Evolutionary conservation across 352 stramenopile genomes (phyloP).

Genomic region (Pythium apleroticum): DNA sequence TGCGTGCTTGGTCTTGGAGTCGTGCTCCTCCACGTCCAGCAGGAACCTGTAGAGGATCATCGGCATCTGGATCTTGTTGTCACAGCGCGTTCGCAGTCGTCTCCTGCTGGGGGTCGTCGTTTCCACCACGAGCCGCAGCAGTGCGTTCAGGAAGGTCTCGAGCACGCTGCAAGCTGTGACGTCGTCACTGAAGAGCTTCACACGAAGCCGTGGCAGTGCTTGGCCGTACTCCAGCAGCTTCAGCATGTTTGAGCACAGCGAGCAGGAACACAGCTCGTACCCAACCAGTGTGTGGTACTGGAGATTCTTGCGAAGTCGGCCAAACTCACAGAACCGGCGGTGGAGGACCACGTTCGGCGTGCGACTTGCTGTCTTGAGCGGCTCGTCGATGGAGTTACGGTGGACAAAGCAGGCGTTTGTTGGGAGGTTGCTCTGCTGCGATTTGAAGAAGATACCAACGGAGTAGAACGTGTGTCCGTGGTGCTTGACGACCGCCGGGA

Average conservation of each 20-base stretch:
- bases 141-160: background rate
- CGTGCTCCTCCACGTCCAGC: background rate
- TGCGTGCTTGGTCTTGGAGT: background rate
- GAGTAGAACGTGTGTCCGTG: background rate
- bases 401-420: background rate
- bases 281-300: background rate
- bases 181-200: slow-evolving; percentile 1
- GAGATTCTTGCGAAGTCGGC: background rate
- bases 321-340: background rate
- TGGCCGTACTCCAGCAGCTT: background rate
- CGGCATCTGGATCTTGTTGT: background rate
- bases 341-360: background rate
- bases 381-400: background rate
- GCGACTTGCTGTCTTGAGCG: background rate
- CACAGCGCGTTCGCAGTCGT: background rate
- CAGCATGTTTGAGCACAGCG: background rate
- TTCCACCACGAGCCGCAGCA: background rate
- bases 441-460: background rate
- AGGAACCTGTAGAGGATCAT: background rate
- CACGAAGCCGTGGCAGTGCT: background rate
- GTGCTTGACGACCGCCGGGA: background rate
- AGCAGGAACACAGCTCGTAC: background rate
- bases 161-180: background rate
- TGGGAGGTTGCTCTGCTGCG: background rate
- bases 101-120: background rate